These are phyloP conservation scores for Leucosporidium creatinivorum DNA, from an alignment of 768 basidiomycete species.

Conservation along the genomic window DNA sequence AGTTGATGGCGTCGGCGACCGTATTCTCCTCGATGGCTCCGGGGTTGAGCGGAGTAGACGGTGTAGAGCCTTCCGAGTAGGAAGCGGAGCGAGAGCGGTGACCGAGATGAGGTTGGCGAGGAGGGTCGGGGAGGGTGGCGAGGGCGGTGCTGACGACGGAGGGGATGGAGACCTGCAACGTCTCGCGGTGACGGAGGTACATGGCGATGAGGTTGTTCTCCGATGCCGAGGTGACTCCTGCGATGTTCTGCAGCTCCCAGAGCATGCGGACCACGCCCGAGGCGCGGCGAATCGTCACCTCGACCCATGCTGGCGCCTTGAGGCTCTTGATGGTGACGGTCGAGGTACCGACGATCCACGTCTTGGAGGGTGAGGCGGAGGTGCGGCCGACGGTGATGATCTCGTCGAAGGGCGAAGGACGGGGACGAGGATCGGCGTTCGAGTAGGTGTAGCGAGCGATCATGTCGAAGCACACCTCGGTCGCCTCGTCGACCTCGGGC, in stretches of 20 bases:
- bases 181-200: conserved; percentile 30
- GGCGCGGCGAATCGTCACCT: conserved; percentile 72
- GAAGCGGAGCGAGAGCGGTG: conserved; percentile 8
- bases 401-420: conserved; percentile 67
- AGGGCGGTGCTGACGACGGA: conserved; percentile 17
- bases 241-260: conserved; percentile 79
- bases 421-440: conserved; percentile 83
- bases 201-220: conserved; percentile 30
- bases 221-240: conserved; percentile 53
- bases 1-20: conserved; percentile 17
- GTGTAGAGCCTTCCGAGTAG: background rate
- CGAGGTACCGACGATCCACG: conserved; percentile 77
- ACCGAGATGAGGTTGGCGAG: conserved; percentile 3
- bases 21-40: conserved; percentile 14
- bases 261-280: conserved; percentile 82
- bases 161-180: conserved; percentile 4
- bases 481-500: conserved; percentile 69
- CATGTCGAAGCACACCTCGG: conserved; percentile 98
- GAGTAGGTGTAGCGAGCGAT: conserved; percentile 88
- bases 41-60: conserved; percentile 1
- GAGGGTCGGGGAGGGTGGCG: conserved; percentile 2
- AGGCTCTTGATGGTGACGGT: conserved; percentile 74
- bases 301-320: conserved; percentile 73
- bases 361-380: conserved; percentile 17
- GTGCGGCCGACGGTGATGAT: conserved; percentile 57